Percentiles rank a stretch among this genome's conserved stretches.
Evolutionary conservation across 768 basidiomycete genomes (phyloP).

Genomic region (Baorangia bicolor): DNA sequence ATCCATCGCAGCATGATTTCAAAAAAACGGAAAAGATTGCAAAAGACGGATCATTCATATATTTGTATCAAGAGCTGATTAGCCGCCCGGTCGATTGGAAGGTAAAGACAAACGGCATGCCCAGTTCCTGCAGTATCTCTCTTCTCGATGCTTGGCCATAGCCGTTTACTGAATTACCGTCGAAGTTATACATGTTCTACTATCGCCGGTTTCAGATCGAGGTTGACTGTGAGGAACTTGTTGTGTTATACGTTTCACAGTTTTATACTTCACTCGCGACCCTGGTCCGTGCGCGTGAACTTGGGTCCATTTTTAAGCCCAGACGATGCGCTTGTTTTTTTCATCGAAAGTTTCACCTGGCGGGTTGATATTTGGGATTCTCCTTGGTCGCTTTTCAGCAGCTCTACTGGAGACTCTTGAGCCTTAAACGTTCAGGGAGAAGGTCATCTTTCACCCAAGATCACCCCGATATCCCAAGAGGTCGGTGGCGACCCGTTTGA

Average conservation of each 20-base stretch:
- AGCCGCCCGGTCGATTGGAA: conserved; percentile 53
- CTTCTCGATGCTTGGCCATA: conserved; percentile 45
- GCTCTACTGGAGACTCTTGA: conserved; percentile 52
- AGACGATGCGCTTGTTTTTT: background rate
- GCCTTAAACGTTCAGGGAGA: conserved; percentile 56
- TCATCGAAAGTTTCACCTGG: conserved; percentile 73
- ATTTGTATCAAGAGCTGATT: conserved; percentile 66
- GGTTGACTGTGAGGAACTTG: conserved; percentile 39
- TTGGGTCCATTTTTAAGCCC: conserved; percentile 6
- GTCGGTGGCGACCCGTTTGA: conserved; percentile 67
- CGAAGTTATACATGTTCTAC: conserved; percentile 20
- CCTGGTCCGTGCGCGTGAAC: conserved; percentile 56
- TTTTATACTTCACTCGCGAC: conserved; percentile 18
- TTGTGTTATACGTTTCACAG: conserved; percentile 21
- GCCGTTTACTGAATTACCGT: conserved; percentile 19
- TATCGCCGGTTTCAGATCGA: conserved; percentile 39
- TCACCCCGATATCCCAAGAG: conserved; percentile 46
- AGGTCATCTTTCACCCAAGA: conserved; percentile 62
- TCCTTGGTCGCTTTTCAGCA: conserved; percentile 23
- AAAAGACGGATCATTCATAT: background rate
- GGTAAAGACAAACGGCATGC: conserved; percentile 61
- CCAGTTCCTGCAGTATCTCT: conserved; percentile 54
- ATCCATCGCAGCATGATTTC: background rate
- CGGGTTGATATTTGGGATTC: conserved; percentile 71
- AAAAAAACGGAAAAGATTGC: background rate